Base-by-base conservation (phyloP, 1,284 basidiomycete genomes). In the Caloboletus inedulis region DNA sequence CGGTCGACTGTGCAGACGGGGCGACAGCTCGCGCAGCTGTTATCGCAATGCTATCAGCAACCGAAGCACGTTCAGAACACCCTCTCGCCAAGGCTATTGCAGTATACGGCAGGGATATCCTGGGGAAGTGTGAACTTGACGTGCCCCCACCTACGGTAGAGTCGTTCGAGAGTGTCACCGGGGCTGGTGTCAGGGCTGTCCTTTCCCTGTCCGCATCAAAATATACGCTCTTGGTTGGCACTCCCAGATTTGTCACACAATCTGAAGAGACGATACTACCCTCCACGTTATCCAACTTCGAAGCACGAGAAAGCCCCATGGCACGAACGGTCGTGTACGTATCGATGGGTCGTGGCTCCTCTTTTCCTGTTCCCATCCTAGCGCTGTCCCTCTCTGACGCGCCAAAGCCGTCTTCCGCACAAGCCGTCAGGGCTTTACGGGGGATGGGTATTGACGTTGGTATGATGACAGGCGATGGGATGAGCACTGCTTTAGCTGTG, bases 71-170 rank as follows among this genome's bases (percentile, higher is more conserved):
- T 51, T 98, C 94, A 1, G 97, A 99, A 69, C 97, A 99, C 68
- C 96, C 97, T 0, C 82, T 99, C 12, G 97, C 94, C 3, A 88
- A 92, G 64, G 95, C 97, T 5, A 84, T 98, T 41, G 89, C 94
- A 0, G 72, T 79, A 0, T 89, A 93, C 69, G 91, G 88, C 27
- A 88, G 84, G 64, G 84, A 89, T 29, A 64, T 83, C 0, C 70
- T 95, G 12, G 64, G 74, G 9, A 71, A 74, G 19, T 61, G 69
- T 16, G 58, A 65, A 16, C 60, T 72, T 2, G 68, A 74, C 34
- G 19, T 59, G 2, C 73, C 75, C 0, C 69, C 74, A 48, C 71
- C 74, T 16, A 63, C 62, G 9, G 71, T 91, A 39, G 78, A 83
- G 41, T 74, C 77, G 2, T 99, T 99, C 65, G 89, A 95, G 68